Conservation (phyloP, 345 rosid genomes). For the Hypericum androsaemum region DNA sequence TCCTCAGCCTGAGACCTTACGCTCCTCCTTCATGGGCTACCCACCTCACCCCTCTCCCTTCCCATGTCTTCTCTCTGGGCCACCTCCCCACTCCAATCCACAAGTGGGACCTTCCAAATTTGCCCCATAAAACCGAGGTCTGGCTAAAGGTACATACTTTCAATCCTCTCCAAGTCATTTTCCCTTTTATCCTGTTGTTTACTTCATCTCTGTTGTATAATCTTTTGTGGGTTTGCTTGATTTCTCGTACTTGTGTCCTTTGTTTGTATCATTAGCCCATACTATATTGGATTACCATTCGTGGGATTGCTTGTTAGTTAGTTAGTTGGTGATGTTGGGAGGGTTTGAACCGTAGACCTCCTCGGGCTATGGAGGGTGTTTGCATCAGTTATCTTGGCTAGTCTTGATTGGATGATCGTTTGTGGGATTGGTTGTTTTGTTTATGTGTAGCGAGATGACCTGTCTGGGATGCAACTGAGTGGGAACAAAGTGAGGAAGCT, state of each 20-base stretch:
- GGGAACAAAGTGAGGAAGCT: conserved; percentile 86
- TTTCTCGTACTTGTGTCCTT: neutral
- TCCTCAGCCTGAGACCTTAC: conserved; percentile 9
- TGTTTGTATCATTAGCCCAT: too few species aligned
- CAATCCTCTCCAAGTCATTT: neutral
- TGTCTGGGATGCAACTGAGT: conserved; percentile 85
- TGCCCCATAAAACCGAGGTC: conserved; percentile 63
- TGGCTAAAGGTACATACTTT: conserved; percentile 55
- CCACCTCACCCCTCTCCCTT: conserved; percentile 15
- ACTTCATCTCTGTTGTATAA: neutral
- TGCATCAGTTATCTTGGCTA: too few species aligned
- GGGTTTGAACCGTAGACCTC: too few species aligned
- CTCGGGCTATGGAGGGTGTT: too few species aligned
- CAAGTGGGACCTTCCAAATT: conserved; percentile 71
- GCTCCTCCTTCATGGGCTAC: conserved; percentile 19
- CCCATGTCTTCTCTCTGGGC: conserved; percentile 14
- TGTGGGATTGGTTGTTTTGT: neutral
- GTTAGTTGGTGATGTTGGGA: too few species aligned
- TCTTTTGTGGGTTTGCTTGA: neutral
- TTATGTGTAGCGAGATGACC: conserved; percentile 57
- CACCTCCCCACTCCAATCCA: conserved; percentile 87
- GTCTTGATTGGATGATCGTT: neutral
- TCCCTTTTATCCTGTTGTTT: neutral
- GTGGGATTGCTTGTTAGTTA: too few species aligned
- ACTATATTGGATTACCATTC: too few species aligned